Conservation (phyloP, 1,139 yeast genomes). For the Nakaseomyces kungkrabaensis region DNA sequence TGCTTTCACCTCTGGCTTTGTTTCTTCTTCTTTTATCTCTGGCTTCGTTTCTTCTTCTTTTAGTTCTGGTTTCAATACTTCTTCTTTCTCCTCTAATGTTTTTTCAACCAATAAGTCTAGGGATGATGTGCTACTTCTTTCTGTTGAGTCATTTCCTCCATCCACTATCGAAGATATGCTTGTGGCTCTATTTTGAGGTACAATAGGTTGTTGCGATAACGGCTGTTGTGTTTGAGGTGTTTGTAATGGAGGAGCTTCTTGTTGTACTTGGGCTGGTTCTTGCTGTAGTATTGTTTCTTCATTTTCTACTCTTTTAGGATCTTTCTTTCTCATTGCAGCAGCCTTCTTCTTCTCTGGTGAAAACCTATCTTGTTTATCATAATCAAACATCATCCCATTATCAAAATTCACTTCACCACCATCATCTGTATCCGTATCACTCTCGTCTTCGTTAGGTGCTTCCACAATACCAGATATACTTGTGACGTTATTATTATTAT, state of each 20-base stretch:
- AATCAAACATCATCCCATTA: constrained; percentile 27
- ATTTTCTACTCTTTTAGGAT: not conserved
- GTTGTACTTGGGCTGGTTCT: not conserved
- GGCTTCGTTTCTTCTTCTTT: not conserved
- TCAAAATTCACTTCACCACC: constrained; percentile 26
- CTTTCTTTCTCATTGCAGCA: not conserved
- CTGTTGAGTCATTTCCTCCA: not conserved
- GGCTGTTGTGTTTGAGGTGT: not conserved
- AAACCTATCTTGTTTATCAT: constrained; percentile 24
- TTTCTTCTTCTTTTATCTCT: not conserved
- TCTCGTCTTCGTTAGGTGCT: constrained; percentile 18
- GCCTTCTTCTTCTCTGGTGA: constrained; percentile 2
- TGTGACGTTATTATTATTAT: constrained; percentile 3
- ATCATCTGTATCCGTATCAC: constrained; percentile 29
- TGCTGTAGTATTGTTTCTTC: not conserved
- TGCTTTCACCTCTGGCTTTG: not conserved
- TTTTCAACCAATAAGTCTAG: not conserved
- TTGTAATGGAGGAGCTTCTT: not conserved
- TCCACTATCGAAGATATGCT: not conserved
- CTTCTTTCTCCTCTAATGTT: not conserved
- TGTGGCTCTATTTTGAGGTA: not conserved
- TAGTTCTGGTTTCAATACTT: not conserved
- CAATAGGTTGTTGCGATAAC: not conserved
- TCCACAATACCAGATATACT: not conserved
- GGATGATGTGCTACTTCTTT: not conserved